These are phyloP conservation scores for Lichenothelia convexa DNA, from an alignment of 495 filamentous ascomycete species.

Conservation along the genomic window DNA sequence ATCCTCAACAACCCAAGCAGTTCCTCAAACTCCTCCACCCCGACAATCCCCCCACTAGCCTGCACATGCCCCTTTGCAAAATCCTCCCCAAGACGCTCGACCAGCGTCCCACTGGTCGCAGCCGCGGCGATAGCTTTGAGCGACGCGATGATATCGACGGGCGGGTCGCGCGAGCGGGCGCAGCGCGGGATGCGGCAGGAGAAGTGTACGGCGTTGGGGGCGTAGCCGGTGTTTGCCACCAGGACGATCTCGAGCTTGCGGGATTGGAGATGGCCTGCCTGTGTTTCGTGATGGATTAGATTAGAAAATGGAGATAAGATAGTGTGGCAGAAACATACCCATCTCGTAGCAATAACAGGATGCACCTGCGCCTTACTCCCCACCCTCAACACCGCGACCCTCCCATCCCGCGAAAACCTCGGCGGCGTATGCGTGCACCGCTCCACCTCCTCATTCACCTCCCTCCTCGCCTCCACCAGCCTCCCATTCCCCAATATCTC, in stretches of 20 bases:
- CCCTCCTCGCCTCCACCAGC: slow-evolving; percentile 27
- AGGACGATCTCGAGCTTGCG: slow-evolving; percentile 35
- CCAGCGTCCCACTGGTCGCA: slow-evolving; percentile 16
- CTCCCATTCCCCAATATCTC: slow-evolving; percentile 27
- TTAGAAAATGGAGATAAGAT: background rate
- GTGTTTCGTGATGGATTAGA: background rate
- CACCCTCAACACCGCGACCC: slow-evolving; percentile 37
- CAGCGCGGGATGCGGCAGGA: slow-evolving; percentile 35
- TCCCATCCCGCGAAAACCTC: slow-evolving; percentile 36
- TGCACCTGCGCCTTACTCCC: slow-evolving; percentile 35
- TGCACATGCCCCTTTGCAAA: slow-evolving; percentile 42
- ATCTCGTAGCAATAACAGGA: slow-evolving; percentile 39
- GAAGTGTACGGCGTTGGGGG: slow-evolving; percentile 33
- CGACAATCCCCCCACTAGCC: slow-evolving; percentile 38
- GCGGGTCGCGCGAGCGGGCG: slow-evolving; percentile 25
- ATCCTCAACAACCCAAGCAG: slow-evolving; percentile 33
- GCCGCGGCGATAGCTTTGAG: slow-evolving; percentile 25
- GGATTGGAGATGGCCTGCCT: slow-evolving; percentile 30
- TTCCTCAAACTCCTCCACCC: slow-evolving; percentile 35
- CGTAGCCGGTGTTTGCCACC: slow-evolving; percentile 40
- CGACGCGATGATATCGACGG: slow-evolving; percentile 36
- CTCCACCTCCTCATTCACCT: slow-evolving; percentile 36
- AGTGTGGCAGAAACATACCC: too few species aligned
- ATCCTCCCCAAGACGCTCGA: slow-evolving; percentile 30
- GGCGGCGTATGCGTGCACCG: slow-evolving; percentile 35